Evolutionary conservation across 192 early-diverging fungal genomes (phyloP), one percentile per base, ranked within the genome.

Genomic region (Spizellomyces punctatus): DNA sequence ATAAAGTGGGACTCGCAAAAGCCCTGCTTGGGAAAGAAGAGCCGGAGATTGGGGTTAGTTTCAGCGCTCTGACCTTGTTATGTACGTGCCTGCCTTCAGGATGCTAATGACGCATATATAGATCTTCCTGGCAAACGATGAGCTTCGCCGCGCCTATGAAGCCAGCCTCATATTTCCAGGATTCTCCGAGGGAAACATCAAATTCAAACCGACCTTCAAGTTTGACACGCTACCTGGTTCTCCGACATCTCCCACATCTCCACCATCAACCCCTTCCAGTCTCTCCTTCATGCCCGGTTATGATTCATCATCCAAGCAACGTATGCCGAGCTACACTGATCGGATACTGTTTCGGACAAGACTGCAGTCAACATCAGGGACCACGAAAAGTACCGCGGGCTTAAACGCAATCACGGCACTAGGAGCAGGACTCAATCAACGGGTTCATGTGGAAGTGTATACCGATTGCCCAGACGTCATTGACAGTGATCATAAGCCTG

Each of bases 321-420:
- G 97, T 45, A 81, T 88, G 8, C 97, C 97, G n/a, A 86, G 92
- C 3, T 99, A 95, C 88, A 94, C 92, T 67, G 97, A 99, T 74
- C 89, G 97, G 43, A 89, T 99, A 17, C 80, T 98, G 49, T 98
- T 57, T 46, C n/a, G 91, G 89, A 86, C 54, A 9, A 43, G 89
- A 69, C 89, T 42, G 9, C 59, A 17, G 6, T 36, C 27, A 36
- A 36, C 27, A 36, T 36, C 27, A 36, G 27, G 27, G 27, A 41
- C 59, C 14, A 10, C 59, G 9, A 16, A 61, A 6, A 41, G 3
- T 61, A 42, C 17, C 42, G 5, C 17, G 6, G 36, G 4, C 42
- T 17, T 16, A 16, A 0, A 41, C 17, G 14, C 12, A 54, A 54
- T 54, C 17, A 12, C 88, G n/a, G 85, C 84, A 16, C 47, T 75